phyloP scores from a whole-genome alignment of 2,329 filamentous ascomycete species.

The Alternaria metachromatica region DNA sequence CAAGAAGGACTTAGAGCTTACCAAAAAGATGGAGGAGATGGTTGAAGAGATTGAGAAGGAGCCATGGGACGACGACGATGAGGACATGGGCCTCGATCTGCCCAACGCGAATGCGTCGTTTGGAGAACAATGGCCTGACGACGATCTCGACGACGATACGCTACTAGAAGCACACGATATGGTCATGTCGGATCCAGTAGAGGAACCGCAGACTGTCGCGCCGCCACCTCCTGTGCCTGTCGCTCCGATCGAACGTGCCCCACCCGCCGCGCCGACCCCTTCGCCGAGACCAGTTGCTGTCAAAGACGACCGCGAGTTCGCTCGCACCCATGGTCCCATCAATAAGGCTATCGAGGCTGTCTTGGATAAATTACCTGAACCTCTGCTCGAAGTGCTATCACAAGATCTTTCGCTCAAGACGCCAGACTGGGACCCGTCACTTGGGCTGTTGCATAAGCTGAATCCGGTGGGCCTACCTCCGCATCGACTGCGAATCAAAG shows the following conservation, averaged over 20 bases:
- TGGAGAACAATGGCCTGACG: constrained; percentile 31
- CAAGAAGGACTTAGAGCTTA: constrained; percentile 24
- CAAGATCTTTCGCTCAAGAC: constrained; percentile 31
- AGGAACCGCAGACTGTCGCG: constrained; percentile 7
- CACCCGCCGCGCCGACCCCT: neutral
- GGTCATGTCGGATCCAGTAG: constrained; percentile 34
- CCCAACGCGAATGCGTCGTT: constrained; percentile 6
- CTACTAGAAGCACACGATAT: constrained; percentile 39
- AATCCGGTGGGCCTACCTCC: constrained; percentile 42
- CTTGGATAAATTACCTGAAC: constrained; percentile 33
- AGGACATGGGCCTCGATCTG: constrained; percentile 17
- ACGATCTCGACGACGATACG: constrained; percentile 44
- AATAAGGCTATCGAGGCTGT: constrained; percentile 34
- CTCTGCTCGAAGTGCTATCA: constrained; percentile 43
- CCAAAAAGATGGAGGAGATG: constrained; percentile 29
- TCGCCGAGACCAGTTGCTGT: neutral
- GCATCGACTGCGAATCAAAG: constrained; percentile 44
- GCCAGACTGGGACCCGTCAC: constrained; percentile 33
- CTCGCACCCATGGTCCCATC: constrained; percentile 40
- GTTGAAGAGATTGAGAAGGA: constrained; percentile 37
- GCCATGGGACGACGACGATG: constrained; percentile 41
- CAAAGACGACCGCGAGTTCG: constrained; percentile 29
- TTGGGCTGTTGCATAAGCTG: constrained; percentile 38
- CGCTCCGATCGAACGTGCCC: neutral
- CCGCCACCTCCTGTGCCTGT: constrained; percentile 5